Conservation (phyloP, 257 asterid species). For the Solanum chmielewskii region DNA sequence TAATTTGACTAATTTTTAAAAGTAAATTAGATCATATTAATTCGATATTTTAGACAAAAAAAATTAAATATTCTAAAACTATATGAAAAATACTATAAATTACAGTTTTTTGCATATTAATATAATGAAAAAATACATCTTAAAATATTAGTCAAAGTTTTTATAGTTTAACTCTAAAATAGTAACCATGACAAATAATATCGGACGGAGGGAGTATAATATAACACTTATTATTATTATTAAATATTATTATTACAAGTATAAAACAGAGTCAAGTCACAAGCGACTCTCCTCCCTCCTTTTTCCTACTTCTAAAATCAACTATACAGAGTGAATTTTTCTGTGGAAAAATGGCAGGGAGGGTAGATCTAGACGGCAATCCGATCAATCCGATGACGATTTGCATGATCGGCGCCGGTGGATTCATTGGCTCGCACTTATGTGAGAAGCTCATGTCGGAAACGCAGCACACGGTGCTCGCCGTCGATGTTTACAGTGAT, state of each 20-base stretch:
- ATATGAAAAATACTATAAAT: too few relatives aligned
- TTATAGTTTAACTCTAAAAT: too few relatives aligned
- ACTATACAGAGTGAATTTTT: background rate
- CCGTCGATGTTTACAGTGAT: constrained; percentile 83
- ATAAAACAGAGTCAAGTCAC: background rate
- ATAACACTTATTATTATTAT: too few relatives aligned
- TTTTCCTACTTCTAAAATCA: background rate
- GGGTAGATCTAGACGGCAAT: constrained; percentile 90
- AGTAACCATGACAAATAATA: too few relatives aligned
- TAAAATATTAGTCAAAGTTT: too few relatives aligned
- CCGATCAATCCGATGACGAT: constrained; percentile 59
- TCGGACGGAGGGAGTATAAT: accelerated
- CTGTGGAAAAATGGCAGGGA: constrained; percentile 42
- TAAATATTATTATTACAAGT: too few relatives aligned
- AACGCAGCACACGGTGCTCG: constrained; percentile 76
- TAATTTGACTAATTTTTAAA: too few relatives aligned
- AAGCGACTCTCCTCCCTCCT: background rate
- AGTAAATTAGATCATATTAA: too few relatives aligned
- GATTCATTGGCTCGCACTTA: constrained; percentile 91
- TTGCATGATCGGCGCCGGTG: constrained; percentile 99
- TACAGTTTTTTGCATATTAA: too few relatives aligned
- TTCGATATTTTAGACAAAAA: too few relatives aligned
- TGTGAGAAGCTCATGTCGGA: constrained; percentile 81
- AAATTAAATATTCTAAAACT: too few relatives aligned
- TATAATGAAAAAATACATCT: too few relatives aligned